Percentiles rank a stretch among this genome's conserved stretches.
Evolutionary conservation across 306 rosid species (phyloP).

Genomic region (Vicia faba): DNA sequence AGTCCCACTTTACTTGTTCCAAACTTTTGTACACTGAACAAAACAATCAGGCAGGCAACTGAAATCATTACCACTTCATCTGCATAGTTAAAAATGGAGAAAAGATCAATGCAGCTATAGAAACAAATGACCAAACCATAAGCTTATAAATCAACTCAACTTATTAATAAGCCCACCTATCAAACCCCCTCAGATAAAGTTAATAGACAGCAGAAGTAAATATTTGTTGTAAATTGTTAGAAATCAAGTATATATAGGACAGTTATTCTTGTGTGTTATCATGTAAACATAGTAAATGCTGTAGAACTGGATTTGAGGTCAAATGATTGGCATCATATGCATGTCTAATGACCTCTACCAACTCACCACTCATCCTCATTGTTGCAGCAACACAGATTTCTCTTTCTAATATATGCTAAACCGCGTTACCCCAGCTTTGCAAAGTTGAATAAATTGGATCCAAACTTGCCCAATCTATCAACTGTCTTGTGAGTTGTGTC

Average conservation of each 20-base stretch:
- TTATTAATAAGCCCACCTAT: neutral
- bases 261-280: neutral
- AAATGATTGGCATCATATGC: neutral
- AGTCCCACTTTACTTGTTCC: slow-evolving; percentile 98
- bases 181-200: neutral
- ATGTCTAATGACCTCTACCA: slow-evolving; percentile 6
- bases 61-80: slow-evolving; percentile 90
- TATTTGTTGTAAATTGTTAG: neutral
- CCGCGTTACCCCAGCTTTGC: neutral
- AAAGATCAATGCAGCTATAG: slow-evolving; percentile 30
- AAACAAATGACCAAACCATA: slow-evolving; percentile 19
- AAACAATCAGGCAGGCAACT: slow-evolving; percentile 75
- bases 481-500: slow-evolving; percentile 7
- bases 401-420: neutral
- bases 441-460: neutral
- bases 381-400: neutral
- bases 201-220: neutral
- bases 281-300: neutral
- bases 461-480: neutral
- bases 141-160: slow-evolving; percentile 8
- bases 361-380: neutral
- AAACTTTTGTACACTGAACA: slow-evolving; percentile 93
- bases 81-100: slow-evolving; percentile 53
- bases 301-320: neutral
- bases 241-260: neutral